Evolutionary conservation across 768 basidiomycete genomes (phyloP), one percentile per base, ranked within the genome.

Genomic region (Sarcodon sp.): DNA sequence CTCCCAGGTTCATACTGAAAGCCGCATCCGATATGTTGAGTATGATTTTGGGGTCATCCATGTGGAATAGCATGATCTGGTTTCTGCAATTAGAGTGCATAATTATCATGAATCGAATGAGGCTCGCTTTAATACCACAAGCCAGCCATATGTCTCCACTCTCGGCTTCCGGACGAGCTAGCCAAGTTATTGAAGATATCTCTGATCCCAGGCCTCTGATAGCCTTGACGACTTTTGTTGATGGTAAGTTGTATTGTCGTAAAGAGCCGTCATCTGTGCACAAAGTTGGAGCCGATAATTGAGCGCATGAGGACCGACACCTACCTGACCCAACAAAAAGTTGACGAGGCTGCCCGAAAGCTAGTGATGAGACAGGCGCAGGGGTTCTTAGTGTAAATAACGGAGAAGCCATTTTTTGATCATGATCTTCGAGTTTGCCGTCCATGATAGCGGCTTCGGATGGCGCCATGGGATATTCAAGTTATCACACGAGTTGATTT

Each of bases 271-370:
- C 84, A 51, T 75, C 83, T 82, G 55, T 15, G 10, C 8, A 43
- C 32, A 37, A 27, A n/a, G 47, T 56, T 33, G 48, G 47, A 13
- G 39, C 3, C 38, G 33, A n/a, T 21, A 35, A 4, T 37, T 43
- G n/a, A 37, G 33, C n/a, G 31, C 38, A 32, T 33, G 33, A 21
- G 2, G 27, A 27, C n/a, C 32, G 11, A 18, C 34, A 55, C 64
- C 18, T 57, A 81, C 83, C 77, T 61, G 80, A 80, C 18, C 84
- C 83, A 16, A 71, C 76, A 47, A 77, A 72, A 7, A 85, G 63
- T 48, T 69, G 69, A 4, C 62, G 69, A 38, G 68, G 61, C 37
- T 69, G 68, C 7, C 71, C 70, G 51, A 76, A 69, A 3, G 74
- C 63, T 4, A 84, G 59, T 35, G 76, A 70, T 10, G 81, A 76